phyloP scores from a whole-genome alignment of 1,284 basidiomycete species.

The Caloboletus firmus region DNA sequence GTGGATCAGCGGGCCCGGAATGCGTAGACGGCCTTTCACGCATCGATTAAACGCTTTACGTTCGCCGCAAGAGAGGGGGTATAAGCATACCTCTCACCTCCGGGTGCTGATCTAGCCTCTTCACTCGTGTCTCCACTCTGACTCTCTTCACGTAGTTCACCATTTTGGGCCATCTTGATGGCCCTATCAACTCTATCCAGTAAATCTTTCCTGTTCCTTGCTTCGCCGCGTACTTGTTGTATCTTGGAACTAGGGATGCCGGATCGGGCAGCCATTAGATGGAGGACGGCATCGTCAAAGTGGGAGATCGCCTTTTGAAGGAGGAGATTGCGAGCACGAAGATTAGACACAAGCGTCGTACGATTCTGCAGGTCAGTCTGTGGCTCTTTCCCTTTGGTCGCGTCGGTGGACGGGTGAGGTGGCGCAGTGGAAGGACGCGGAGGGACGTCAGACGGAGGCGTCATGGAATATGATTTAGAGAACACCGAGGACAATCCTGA shows the following conservation, averaged over 20 bases:
- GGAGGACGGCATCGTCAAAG: slow-evolving; percentile 35
- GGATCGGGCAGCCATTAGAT: slow-evolving; percentile 35
- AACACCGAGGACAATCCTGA: slow-evolving; percentile 6
- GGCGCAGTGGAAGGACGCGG: slow-evolving; percentile 35
- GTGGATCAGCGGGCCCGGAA: slow-evolving; percentile 1
- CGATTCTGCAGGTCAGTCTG: slow-evolving; percentile 19
- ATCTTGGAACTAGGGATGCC: slow-evolving; percentile 35
- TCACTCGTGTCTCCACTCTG: neutral
- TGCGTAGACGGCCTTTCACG: slow-evolving; percentile 17
- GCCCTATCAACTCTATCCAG: slow-evolving; percentile 33
- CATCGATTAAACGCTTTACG: slow-evolving; percentile 8
- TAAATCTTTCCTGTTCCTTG: slow-evolving; percentile 35
- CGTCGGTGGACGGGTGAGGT: slow-evolving; percentile 22
- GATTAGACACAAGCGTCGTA: slow-evolving; percentile 31
- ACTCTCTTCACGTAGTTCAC: slow-evolving; percentile 17
- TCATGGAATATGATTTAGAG: slow-evolving; percentile 10
- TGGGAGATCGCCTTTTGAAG: slow-evolving; percentile 36
- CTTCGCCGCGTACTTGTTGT: slow-evolving; percentile 34
- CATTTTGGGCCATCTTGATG: slow-evolving; percentile 32
- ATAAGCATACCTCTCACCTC: slow-evolving; percentile 17
- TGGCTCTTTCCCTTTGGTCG: slow-evolving; percentile 10
- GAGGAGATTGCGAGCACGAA: slow-evolving; percentile 35
- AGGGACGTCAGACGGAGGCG: slow-evolving; percentile 18
- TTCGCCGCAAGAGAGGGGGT: neutral
- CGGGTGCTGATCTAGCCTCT: neutral